Evolutionary conservation across 257 asterid species (phyloP).

Genomic region (Ilex aquifolium): DNA sequence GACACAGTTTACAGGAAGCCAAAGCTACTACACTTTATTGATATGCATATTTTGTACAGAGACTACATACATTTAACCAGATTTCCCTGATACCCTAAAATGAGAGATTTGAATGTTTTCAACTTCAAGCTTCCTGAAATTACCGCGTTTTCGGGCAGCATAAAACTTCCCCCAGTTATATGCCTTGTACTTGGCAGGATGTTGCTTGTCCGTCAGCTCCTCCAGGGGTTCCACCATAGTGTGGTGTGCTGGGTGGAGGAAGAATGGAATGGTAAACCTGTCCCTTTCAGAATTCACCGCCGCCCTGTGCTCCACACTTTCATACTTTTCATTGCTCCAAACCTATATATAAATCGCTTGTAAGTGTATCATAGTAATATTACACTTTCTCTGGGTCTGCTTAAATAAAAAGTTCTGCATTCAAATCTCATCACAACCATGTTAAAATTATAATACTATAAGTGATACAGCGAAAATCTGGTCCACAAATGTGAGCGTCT

Average conservation of each 20-base stretch:
- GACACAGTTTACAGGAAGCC: no score
- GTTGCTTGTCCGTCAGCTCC: conserved; percentile 30
- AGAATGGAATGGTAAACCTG: conserved; percentile 43
- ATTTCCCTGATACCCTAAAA: conserved; percentile 24
- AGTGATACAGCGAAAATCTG: no score
- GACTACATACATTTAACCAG: no score
- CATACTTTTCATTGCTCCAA: conserved; percentile 4
- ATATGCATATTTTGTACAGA: no score
- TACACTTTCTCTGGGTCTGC: no score
- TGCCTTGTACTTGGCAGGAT: conserved; percentile 35
- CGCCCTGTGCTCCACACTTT: conserved; percentile 60
- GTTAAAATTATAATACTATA: neutral
- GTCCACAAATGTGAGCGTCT: no score
- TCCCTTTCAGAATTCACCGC: conserved; percentile 44
- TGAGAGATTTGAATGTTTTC: conserved; percentile 42
- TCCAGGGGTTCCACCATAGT: conserved; percentile 35
- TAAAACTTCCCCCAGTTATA: conserved; percentile 45
- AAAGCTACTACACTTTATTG: no score
- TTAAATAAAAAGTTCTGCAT: no score
- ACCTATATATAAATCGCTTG: conserved; percentile 22
- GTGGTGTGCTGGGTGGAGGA: conserved; percentile 34
- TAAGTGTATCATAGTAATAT: no score
- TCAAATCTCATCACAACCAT: conserved; percentile 6
- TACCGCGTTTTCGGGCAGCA: conserved; percentile 32
- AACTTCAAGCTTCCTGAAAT: conserved; percentile 42